Evolutionary conservation across 2,329 filamentous ascomycete species (phyloP), one percentile per base, ranked within the genome.

Genomic region (Thelonectria olida): DNA sequence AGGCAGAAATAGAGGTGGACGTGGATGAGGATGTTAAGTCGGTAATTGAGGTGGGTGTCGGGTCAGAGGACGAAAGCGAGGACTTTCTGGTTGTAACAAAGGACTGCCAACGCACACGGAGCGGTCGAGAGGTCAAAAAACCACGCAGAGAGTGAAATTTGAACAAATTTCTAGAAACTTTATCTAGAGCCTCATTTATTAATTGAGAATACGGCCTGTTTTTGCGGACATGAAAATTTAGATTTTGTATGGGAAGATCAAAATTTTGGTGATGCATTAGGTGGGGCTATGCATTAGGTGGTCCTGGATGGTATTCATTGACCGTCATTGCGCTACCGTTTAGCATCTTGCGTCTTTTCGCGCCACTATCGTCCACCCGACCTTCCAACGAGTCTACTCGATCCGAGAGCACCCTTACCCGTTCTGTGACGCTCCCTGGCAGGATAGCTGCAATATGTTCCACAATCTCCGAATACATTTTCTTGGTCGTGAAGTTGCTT

Each of bases 401-500:
- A 13, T 57, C 20, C 7, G 20, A 47, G 22, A 75, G 57, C 17
- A n/a, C 27, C 10, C 52, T 55, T 3, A 77, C 13, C 38, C 72
- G 69, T 9, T 52, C 44, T 1, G 38, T 20, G 10, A 67, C 22
- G 7, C 71, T 62, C 1, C 50, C 58, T 2, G 75, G 73, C 6
- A 75, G 23, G 23, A 68, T 70, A 4, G 54, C 61, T 41, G 75
- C 73, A 25, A 83, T 72, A 12, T 80, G 71, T 1, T 72, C 70
- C 4, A 81, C 65, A 8, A 85, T 81, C 1, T 72, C 72, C 6
- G 76, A 72, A 13, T 78, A 80, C 23, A 85, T 72, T 2, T 73
- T 66, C 45, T 76, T 79, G 1, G 82, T 81, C 19, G 70, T 77
- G 7, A 88, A 71, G 63, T 84, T 85, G 56, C 80, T 81, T 61